Evolutionary conservation across 208 protist genomes (phyloP), one percentile per base, ranked within the genome.

Genomic region (Willaertia magna): DNA sequence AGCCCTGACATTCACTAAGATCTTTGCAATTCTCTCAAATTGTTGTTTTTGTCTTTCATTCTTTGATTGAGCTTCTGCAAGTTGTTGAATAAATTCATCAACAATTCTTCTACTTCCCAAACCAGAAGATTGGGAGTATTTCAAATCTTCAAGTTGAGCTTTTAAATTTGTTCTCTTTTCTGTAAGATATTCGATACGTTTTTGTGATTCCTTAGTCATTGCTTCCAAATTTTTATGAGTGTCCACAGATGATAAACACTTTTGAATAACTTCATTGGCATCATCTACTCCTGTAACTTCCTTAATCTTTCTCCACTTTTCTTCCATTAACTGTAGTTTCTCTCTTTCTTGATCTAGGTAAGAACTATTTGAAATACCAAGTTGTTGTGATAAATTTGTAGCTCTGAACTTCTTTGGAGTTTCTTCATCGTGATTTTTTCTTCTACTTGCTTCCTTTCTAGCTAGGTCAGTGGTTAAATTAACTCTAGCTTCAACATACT

Each of bases 261-360:
- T 97, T 20, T 90, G 85, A 76, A 97, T 93, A 39, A 98, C 94
- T 49, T 97, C 94, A 59, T 88, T 87, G 1, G 97, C 93, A 86
- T 94, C 92, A 9, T 86, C 47, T 2, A 93, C 92, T 52, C 94
- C 91, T 0, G 95, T 96, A 18, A 92, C 91, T 44, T 92, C 93
- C 89, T 97, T 93, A 88, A 98, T 96, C 67, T 91, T 90, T 11
- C 91, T 90, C 88, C 97, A 96, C 14, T 93, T 92, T 48, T 94
- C 90, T 74, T 97, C 94, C 86, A 93, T 95, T 16, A 90, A 91
- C 26, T 87, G 87, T 39, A 95, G 79, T 42, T 91, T 89, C 87
- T 95, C 90, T 83, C 95, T 90, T 46, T 95, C 93, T 76, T 95
- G 90, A 0, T 94, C 92, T 20, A 86, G 85, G 14, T 90, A 87